These are phyloP conservation scores for Acorus calamus DNA, from an alignment of 106 monocot species.

Conservation along the genomic window DNA sequence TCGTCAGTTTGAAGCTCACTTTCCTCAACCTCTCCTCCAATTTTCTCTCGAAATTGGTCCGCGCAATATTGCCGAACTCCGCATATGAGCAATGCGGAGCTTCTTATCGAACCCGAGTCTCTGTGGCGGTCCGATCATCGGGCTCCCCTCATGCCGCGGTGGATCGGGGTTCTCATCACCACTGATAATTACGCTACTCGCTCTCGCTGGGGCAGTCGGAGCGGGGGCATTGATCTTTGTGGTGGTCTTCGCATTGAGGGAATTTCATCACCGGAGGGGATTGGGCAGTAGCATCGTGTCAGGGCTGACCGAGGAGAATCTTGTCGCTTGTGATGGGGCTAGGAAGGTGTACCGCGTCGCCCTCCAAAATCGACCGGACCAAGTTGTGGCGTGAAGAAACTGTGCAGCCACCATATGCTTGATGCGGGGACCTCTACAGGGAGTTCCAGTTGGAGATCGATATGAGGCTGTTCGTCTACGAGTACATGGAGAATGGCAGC, in stretches of 20 bases:
- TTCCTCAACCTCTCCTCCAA: constrained; percentile 32
- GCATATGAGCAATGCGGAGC: constrained; percentile 15
- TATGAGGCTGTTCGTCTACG: constrained; percentile 41
- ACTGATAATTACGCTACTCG: no score
- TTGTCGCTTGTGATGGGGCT: constrained; percentile 39
- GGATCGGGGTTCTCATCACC: no score
- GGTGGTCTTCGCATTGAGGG: constrained; percentile 19
- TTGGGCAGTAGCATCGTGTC: constrained; percentile 2
- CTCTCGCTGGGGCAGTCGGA: constrained; percentile 21
- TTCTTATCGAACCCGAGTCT: constrained; percentile 45
- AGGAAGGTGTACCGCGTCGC: constrained; percentile 33
- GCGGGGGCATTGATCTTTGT: constrained; percentile 4
- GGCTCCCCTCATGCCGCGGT: constrained; percentile 11
- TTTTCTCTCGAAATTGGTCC: constrained; percentile 28
- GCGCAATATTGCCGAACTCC: constrained; percentile 10
- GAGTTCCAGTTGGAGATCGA: constrained; percentile 43
- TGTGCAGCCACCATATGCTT: constrained; percentile 16
- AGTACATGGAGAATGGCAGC: constrained; percentile 56
- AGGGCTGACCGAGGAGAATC: no score
- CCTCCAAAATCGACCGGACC: background rate
- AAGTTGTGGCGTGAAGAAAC: constrained; percentile 42
- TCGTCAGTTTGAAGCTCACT: constrained; percentile 17
- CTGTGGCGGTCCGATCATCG: constrained; percentile 11
- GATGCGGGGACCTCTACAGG: constrained; percentile 20
- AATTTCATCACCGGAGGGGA: constrained; percentile 5